These are phyloP conservation scores for Saccharomycopsis sp. DNA, from an alignment of 805 yeast genomes.

Conservation along the genomic window DNA sequence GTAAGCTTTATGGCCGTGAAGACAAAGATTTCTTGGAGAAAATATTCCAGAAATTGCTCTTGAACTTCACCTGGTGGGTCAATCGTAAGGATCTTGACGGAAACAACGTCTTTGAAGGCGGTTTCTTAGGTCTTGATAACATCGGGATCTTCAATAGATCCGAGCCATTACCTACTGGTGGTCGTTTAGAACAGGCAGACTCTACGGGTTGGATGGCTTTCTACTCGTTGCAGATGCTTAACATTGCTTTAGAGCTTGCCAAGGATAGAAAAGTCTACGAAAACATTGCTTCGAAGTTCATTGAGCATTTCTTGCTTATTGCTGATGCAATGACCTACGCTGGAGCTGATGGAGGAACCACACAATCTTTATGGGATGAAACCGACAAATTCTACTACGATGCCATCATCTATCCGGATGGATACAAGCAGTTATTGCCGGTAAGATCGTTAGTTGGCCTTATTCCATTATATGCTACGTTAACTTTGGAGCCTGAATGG, in stretches of 20 bases:
- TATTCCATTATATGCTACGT: constrained; percentile 83
- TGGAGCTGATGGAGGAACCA: constrained; percentile 39
- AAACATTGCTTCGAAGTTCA: constrained; percentile 88
- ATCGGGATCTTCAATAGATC: constrained; percentile 90
- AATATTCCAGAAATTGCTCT: constrained; percentile 83
- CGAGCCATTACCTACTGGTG: constrained; percentile 91
- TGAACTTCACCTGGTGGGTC: constrained; percentile 97
- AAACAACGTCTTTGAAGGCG: constrained; percentile 88
- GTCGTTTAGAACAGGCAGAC: constrained; percentile 86
- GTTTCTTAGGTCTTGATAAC: constrained; percentile 87
- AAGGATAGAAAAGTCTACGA: constrained; percentile 81
- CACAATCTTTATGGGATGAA: constrained; percentile 81
- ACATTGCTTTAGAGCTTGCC: constrained; percentile 85
- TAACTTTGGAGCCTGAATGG: constrained; percentile 81
- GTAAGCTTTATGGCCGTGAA: constrained; percentile 74
- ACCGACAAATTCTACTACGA: constrained; percentile 85
- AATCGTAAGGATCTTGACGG: constrained; percentile 84
- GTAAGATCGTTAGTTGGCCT: constrained; percentile 87
- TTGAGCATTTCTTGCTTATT: constrained; percentile 85
- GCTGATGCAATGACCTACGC: constrained; percentile 87
- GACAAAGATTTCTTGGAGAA: constrained; percentile 81
- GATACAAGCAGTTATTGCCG: constrained; percentile 61
- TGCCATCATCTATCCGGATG: constrained; percentile 77
- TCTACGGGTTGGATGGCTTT: constrained; percentile 98
- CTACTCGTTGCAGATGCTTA: constrained; percentile 82